phyloP scores from a whole-genome alignment of 2,329 filamentous ascomycete genomes.

The Chaetomiaceae sp. region DNA sequence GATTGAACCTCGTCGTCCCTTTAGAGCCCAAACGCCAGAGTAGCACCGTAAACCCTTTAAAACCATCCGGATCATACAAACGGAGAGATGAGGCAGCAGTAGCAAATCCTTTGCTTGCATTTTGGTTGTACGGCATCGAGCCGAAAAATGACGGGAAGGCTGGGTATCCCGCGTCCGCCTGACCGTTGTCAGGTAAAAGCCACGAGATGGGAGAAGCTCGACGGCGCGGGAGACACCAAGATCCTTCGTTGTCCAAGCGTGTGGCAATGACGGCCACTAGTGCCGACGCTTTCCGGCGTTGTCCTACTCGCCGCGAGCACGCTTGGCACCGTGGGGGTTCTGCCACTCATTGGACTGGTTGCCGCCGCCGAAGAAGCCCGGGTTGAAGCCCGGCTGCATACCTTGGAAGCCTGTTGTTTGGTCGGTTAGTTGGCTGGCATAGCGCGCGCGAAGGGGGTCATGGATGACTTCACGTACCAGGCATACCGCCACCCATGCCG shows the following conservation, averaged over 20 bases:
- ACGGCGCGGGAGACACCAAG: too few species aligned
- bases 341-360: conserved; percentile 56
- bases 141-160: too few species aligned
- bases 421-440: conserved; percentile 10
- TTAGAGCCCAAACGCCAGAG: not conserved
- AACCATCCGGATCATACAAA: conserved; percentile 2
- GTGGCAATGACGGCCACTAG: too few species aligned
- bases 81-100: not conserved
- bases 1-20: not conserved
- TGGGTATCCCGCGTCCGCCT: too few species aligned
- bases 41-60: not conserved
- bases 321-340: conserved; percentile 78
- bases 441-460: too few species aligned
- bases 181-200: too few species aligned
- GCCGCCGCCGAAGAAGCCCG: conserved; percentile 62
- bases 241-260: too few species aligned
- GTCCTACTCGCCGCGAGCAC: conserved; percentile 65
- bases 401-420: conserved; percentile 57
- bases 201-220: too few species aligned
- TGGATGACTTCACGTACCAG: conserved; percentile 42
- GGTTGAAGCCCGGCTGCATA: conserved; percentile 67
- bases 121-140: not conserved
- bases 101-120: not conserved
- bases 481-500: conserved; percentile 49
- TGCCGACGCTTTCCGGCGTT: not conserved